Evolutionary conservation across 176 grass and related monocot genomes (phyloP).

Genomic region (Cocos nucifera): DNA sequence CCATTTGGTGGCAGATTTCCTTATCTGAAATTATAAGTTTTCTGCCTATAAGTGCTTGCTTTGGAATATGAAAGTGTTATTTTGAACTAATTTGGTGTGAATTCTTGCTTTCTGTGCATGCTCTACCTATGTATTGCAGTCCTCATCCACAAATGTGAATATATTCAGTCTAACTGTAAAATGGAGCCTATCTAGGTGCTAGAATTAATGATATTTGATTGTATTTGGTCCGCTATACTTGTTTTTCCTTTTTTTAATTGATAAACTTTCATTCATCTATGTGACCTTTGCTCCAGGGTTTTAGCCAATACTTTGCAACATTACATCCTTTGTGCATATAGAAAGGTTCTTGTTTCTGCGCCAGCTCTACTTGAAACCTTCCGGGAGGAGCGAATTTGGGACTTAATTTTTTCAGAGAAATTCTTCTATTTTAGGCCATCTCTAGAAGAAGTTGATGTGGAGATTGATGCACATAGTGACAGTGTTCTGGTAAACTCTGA

Average conservation of each 20-base stretch:
- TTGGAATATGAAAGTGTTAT: too few relatives aligned
- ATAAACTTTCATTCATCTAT: constrained; percentile 7
- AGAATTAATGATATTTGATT: too few relatives aligned
- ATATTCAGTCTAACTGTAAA: too few relatives aligned
- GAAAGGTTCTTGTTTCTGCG: constrained; percentile 87
- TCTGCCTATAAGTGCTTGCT: too few relatives aligned
- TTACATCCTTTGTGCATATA: constrained; percentile 79
- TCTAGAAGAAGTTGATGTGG: constrained; percentile 28
- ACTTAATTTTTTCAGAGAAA: constrained; percentile 88
- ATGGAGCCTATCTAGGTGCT: too few relatives aligned
- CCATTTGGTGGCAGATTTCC: too few relatives aligned
- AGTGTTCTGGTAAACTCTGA: constrained; percentile 17
- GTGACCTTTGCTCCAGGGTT: constrained; percentile 44
- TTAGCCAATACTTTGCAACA: constrained; percentile 82
- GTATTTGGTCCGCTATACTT: too few relatives aligned
- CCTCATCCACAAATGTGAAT: too few relatives aligned
- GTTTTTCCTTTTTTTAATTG: not conserved
- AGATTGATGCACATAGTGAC: constrained; percentile 17
- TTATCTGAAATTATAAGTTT: too few relatives aligned
- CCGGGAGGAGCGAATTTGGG: constrained; percentile 80
- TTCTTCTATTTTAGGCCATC: constrained; percentile 77
- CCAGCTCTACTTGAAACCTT: constrained; percentile 78
- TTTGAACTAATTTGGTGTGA: too few relatives aligned
- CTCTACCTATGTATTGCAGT: too few relatives aligned
- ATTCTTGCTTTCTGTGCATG: too few relatives aligned